Percentiles rank a stretch among this genome's conserved stretches.
Conservation (phyloP, 257 asterid genomes). For the Plantago ovata region DNA sequence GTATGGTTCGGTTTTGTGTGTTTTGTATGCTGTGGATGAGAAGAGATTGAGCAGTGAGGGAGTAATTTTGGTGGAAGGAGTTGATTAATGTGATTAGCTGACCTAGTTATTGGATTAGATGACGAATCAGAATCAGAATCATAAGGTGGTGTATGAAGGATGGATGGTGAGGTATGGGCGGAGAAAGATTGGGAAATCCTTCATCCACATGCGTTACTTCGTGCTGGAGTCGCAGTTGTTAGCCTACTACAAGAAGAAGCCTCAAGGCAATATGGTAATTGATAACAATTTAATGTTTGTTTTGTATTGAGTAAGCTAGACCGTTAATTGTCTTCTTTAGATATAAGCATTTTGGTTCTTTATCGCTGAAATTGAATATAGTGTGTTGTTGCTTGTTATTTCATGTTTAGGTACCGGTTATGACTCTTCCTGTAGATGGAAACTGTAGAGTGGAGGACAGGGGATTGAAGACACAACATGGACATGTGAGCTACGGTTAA, state of each 20-base stretch:
- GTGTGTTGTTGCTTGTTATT: conserved; percentile 10
- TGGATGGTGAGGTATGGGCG: conserved; percentile 99
- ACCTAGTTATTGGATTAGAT: background rate
- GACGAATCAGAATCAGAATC: conserved; percentile 53
- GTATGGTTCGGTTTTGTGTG: too few species aligned
- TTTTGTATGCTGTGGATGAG: too few species aligned
- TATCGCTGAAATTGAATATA: conserved; percentile 2
- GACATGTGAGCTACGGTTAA: conserved; percentile 67
- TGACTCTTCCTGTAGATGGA: conserved; percentile 90
- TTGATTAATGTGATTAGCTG: too few species aligned
- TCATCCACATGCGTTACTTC: conserved; percentile 92
- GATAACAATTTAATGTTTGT: background rate
- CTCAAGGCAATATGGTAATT: conserved; percentile 81
- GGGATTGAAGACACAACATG: conserved; percentile 97
- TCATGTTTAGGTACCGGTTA: conserved; percentile 73
- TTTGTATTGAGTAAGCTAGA: background rate
- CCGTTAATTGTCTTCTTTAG: conserved; percentile 6
- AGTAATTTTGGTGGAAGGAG: too few species aligned
- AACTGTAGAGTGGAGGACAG: conserved; percentile 98
- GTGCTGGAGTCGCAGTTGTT: conserved; percentile 84
- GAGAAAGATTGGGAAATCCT: conserved; percentile 94
- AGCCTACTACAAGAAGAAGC: conserved; percentile 97
- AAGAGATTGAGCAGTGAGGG: too few species aligned
- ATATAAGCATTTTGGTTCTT: conserved; percentile 9
- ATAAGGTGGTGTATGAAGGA: conserved; percentile 91